These are phyloP conservation scores for Trichosporon coremiiforme DNA, from an alignment of 1,284 basidiomycete species.

Conservation along the genomic window DNA sequence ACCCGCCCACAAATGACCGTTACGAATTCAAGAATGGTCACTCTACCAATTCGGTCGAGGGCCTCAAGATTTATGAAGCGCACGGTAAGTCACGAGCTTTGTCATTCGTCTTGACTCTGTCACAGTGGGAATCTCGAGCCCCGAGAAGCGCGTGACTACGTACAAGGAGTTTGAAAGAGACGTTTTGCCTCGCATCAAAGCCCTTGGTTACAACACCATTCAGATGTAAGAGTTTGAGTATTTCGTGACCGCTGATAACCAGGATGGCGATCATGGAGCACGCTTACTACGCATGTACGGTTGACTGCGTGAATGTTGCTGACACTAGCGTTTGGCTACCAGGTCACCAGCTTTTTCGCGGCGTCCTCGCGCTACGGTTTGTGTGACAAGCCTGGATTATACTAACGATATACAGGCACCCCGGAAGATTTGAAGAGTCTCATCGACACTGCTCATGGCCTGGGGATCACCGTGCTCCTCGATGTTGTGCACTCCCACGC, in stretches of 20 bases:
- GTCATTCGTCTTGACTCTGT: not conserved
- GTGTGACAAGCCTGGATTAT: slow-evolving; percentile 15
- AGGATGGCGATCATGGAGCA: slow-evolving; percentile 97
- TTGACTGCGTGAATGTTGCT: slow-evolving; percentile 23
- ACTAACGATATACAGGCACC: slow-evolving; percentile 58
- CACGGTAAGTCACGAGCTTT: slow-evolving; percentile 61
- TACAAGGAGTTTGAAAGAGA: slow-evolving; percentile 93
- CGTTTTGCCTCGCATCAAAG: slow-evolving; percentile 82
- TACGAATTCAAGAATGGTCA: slow-evolving; percentile 79
- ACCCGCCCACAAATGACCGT: slow-evolving; percentile 70
- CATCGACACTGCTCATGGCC: slow-evolving; percentile 88
- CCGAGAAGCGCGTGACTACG: slow-evolving; percentile 82
- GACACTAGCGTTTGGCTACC: slow-evolving; percentile 85
- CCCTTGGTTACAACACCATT: slow-evolving; percentile 92
- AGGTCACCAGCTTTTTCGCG: slow-evolving; percentile 98
- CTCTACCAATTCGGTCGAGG: slow-evolving; percentile 54
- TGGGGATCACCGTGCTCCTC: slow-evolving; percentile 90
- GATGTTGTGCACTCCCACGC: slow-evolving; percentile 98
- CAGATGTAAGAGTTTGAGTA: slow-evolving; percentile 63
- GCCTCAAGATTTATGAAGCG: slow-evolving; percentile 90
- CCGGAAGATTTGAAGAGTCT: slow-evolving; percentile 96
- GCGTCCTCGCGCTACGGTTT: slow-evolving; percentile 83
- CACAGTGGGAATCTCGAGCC: slow-evolving; percentile 88
- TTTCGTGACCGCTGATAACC: slow-evolving; percentile 33
- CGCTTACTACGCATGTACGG: slow-evolving; percentile 92